phyloP scores from a whole-genome alignment of 108 stramenopile genomes.

The Nitzschia putrida region DNA sequence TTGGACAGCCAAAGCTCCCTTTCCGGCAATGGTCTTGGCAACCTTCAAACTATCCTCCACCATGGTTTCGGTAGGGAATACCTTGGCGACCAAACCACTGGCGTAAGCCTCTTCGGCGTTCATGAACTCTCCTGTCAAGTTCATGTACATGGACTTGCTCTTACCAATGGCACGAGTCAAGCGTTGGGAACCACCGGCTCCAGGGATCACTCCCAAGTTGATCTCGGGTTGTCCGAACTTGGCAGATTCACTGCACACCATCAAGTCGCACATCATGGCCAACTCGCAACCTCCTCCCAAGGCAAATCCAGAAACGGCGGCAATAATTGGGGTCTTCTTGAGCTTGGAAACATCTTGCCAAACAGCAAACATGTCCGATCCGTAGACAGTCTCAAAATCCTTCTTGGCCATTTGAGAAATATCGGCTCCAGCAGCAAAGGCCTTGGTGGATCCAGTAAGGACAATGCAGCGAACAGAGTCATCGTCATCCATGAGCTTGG shows the following conservation, averaged over 20 bases:
- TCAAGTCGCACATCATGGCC: constrained; percentile 99
- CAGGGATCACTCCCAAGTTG: constrained; percentile 95
- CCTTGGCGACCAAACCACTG: constrained; percentile 91
- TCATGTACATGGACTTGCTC: constrained; percentile 98
- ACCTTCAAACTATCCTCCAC: constrained; percentile 89
- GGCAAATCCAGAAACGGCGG: constrained; percentile 97
- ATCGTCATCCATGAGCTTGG: constrained; percentile 72
- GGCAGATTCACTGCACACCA: constrained; percentile 48
- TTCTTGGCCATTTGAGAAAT: constrained; percentile 91
- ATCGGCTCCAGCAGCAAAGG: constrained; percentile 97
- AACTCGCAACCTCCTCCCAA: constrained; percentile 98
- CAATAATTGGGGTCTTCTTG: constrained; percentile 83
- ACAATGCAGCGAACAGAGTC: constrained; percentile 87
- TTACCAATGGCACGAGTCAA: constrained; percentile 95
- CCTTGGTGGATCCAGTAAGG: constrained; percentile 90
- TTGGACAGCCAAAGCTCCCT: constrained; percentile 77
- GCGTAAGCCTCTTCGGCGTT: constrained; percentile 85
- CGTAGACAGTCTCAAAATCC: constrained; percentile 80
- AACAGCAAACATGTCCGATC: constrained; percentile 89
- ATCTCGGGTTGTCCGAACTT: constrained; percentile 98
- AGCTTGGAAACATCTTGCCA: constrained; percentile 86
- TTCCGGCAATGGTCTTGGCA: constrained; percentile 87
- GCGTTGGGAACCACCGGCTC: constrained; percentile 96
- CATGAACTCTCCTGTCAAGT: constrained; percentile 92
- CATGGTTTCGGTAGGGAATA: constrained; percentile 75